Evolutionary conservation across 805 yeast species (phyloP).

Genomic region (Kazachstania martiniae): DNA sequence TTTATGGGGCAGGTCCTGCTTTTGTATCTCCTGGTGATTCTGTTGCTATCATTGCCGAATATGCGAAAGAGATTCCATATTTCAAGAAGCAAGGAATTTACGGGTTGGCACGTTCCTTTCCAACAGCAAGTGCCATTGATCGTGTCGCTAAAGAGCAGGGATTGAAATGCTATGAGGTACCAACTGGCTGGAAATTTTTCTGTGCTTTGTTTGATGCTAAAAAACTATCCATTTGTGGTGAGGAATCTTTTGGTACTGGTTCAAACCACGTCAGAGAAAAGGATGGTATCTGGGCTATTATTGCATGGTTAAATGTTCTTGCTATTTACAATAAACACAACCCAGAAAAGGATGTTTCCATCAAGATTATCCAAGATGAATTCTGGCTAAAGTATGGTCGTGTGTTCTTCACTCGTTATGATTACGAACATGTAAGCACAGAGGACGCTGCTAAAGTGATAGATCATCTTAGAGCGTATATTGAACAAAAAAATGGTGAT

Average conservation of each 20-base stretch:
- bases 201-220: conserved; percentile 91
- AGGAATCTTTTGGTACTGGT: conserved; percentile 97
- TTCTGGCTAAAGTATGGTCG: conserved; percentile 94
- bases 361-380: conserved; percentile 66
- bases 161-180: conserved; percentile 80
- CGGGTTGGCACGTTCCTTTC: conserved; percentile 96
- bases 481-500: conserved; percentile 28
- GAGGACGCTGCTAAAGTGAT: conserved; percentile 69
- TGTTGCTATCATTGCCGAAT: conserved; percentile 94
- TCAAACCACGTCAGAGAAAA: conserved; percentile 96
- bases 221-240: conserved; percentile 93
- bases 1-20: conserved; percentile 82
- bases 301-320: conserved; percentile 93
- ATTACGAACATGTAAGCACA: conserved; percentile 71
- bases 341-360: conserved; percentile 52
- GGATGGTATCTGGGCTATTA: conserved; percentile 96
- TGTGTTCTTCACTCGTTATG: conserved; percentile 95
- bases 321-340: conserved; percentile 65
- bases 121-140: conserved; percentile 90
- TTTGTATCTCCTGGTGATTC: conserved; percentile 98
- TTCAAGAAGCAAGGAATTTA: conserved; percentile 75
- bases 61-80: conserved; percentile 80
- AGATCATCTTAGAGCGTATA: conserved; percentile 35
- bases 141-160: conserved; percentile 75
- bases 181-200: conserved; percentile 99